Evolutionary conservation across 768 basidiomycete genomes (phyloP).

Genomic region (Tulasnella sp.): DNA sequence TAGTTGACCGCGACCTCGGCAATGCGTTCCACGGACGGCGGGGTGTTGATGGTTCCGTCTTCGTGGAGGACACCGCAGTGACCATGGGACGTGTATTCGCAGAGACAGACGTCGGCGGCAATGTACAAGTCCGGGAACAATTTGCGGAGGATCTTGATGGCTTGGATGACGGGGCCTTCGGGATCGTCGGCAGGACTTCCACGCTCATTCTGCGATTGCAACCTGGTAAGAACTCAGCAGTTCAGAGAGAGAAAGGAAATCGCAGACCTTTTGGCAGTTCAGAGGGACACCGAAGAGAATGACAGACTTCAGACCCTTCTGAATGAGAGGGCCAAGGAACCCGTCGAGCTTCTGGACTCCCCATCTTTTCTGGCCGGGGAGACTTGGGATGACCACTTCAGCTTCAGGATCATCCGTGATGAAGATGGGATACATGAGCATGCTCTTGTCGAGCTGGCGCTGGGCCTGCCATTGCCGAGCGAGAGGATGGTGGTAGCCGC

Average conservation of each 20-base stretch:
- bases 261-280: slow-evolving; percentile 58
- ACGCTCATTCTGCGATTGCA: slow-evolving; percentile 46
- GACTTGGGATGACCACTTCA: slow-evolving; percentile 55
- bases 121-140: slow-evolving; percentile 82
- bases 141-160: slow-evolving; percentile 63
- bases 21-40: slow-evolving; percentile 73
- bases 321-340: slow-evolving; percentile 77
- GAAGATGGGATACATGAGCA: slow-evolving; percentile 99
- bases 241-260: neutral
- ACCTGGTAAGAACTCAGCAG: neutral
- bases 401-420: slow-evolving; percentile 91
- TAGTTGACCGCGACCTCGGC: slow-evolving; percentile 88
- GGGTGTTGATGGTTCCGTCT: slow-evolving; percentile 68
- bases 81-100: slow-evolving; percentile 97
- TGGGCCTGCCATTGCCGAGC: slow-evolving; percentile 80
- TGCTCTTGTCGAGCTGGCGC: slow-evolving; percentile 69
- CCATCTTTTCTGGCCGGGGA: slow-evolving; percentile 89
- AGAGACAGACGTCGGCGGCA: slow-evolving; percentile 94
- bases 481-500: slow-evolving; percentile 88
- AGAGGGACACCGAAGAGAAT: slow-evolving; percentile 92
- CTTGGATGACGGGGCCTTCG: slow-evolving; percentile 83
- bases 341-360: slow-evolving; percentile 85
- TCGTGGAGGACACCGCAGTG: slow-evolving; percentile 77
- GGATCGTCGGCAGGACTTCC: slow-evolving; percentile 89
- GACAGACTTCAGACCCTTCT: slow-evolving; percentile 82